A percentile compares a stretch with the other conserved stretches of the same genome.
Evolutionary conservation across 2,329 filamentous ascomycete genomes (phyloP).

Genomic region (Talaromyces sp.): DNA sequence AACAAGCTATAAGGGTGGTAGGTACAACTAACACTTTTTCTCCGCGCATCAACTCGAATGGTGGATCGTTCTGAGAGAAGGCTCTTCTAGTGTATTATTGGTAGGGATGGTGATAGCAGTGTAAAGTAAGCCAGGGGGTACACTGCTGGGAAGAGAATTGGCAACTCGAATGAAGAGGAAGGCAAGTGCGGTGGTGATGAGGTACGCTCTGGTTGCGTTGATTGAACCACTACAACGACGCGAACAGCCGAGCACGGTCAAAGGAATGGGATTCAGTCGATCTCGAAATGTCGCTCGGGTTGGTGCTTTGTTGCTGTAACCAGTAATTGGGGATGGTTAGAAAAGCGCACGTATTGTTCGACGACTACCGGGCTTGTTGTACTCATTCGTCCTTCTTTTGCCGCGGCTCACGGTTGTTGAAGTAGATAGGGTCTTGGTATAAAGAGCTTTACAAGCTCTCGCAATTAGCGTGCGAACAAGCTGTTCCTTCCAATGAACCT

Average conservation of each 20-base stretch:
- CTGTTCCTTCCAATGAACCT: no score
- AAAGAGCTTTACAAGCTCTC: constrained; percentile 6
- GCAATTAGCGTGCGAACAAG: not conserved
- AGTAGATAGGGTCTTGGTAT: not conserved
- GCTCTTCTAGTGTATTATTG: not conserved
- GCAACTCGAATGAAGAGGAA: not conserved
- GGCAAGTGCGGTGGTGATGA: not conserved
- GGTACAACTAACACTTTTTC: constrained; percentile 6
- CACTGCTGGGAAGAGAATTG: not conserved
- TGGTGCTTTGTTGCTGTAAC: not conserved
- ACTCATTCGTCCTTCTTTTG: constrained; percentile 6
- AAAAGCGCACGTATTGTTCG: constrained; percentile 3
- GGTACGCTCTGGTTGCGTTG: not conserved
- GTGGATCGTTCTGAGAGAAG: not conserved
- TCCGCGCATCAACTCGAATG: not conserved
- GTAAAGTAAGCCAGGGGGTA: not conserved
- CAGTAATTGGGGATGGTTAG: not conserved
- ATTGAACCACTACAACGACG: not conserved
- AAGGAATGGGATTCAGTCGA: not conserved
- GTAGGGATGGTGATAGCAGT: not conserved
- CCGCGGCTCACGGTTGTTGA: not conserved
- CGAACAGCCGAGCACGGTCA: not conserved
- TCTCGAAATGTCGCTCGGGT: constrained; percentile 4
- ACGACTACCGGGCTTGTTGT: not conserved
- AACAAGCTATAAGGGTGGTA: not conserved